A percentile compares a stretch with the other conserved stretches of the same genome.
Conservation (phyloP, 2,329 filamentous ascomycete genomes). For the Colletotrichum agaves region DNA sequence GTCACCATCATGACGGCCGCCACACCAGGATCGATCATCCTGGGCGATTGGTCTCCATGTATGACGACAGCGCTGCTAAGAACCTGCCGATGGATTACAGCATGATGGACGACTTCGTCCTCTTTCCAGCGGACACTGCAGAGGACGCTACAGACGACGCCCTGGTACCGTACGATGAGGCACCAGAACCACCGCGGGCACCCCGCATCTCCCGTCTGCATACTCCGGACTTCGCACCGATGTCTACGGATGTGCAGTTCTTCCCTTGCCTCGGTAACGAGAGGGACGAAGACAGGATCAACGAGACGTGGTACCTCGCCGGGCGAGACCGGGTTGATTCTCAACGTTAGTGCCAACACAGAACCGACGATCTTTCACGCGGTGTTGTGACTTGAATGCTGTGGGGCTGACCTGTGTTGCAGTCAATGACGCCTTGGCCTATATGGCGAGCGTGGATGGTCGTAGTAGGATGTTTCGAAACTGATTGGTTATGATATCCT, state of each 20-base stretch:
- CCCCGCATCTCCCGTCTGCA: conserved; percentile 29
- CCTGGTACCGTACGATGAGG: not conserved
- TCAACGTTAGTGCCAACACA: conserved; percentile 23
- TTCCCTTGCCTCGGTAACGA: conserved; percentile 34
- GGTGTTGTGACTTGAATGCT: not conserved
- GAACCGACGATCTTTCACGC: not conserved
- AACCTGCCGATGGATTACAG: not conserved
- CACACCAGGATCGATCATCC: not conserved
- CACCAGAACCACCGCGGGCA: conserved; percentile 8
- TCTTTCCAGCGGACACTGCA: conserved; percentile 8
- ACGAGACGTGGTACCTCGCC: conserved; percentile 34
- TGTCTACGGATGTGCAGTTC: conserved; percentile 36
- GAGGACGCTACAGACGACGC: not conserved
- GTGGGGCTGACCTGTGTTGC: conserved; percentile 8
- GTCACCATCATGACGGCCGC: no score
- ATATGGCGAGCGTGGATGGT: conserved; percentile 19
- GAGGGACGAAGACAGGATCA: conserved; percentile 28
- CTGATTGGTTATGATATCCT: not conserved
- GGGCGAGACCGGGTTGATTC: conserved; percentile 17
- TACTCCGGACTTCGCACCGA: conserved; percentile 34
- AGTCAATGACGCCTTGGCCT: conserved; percentile 35
- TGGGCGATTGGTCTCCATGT: not conserved
- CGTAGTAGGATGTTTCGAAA: not conserved
- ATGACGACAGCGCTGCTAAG: not conserved
- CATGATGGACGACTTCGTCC: conserved; percentile 25